Evolutionary conservation across 495 filamentous ascomycete genomes (phyloP), one percentile per base, ranked within the genome.

Genomic region (Penicillium bialowiezense): DNA sequence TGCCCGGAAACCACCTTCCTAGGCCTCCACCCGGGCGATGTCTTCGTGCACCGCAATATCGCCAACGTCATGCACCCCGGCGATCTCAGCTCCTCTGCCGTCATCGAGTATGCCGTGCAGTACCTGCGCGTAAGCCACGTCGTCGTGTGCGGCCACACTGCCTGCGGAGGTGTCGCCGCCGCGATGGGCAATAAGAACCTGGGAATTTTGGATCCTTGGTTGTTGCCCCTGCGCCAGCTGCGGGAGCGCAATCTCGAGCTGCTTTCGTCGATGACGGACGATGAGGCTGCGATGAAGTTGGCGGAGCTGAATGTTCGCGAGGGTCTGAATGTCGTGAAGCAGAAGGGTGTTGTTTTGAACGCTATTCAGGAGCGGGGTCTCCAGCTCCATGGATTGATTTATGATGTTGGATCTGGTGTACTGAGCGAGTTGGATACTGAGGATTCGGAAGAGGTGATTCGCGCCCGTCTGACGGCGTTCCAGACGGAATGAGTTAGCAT

Each of bases 21-120:
- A 4, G 83, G 84, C 54, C 78, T 91, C 37, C 75, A 90, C 50
- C 90, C 90, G 3, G 91, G 91, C 55, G 90, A 96, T 56, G 84
- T 95, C 55, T 96, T 96, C 67, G 86, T 90, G 44, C 91, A 95
- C 77, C 88, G 91, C 65, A 96, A 96, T 76, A 93, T 96, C 68
- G 91, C 90, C 65, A 96, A 96, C 73, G 78, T 93, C 67, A 67
- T 96, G 42, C 82, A 84, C 48, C 74, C 86, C 10, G 81, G 80
- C 58, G 91, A 96, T 66, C 78, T 95, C 59, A 87, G 78, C 71
- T 82, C 84, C 31, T 70, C 79, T 13, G 78, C 81, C 46, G 91
- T 93, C n/a, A 84, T 96, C 72, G 85, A 90, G 59, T 96, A 86
- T 63, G 86, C 89, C 48, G 88, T 95, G 34, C 69, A 56, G 23